Conservation (phyloP, 176 grass and related monocot genomes). For the Rhynchospora tenuis region DNA sequence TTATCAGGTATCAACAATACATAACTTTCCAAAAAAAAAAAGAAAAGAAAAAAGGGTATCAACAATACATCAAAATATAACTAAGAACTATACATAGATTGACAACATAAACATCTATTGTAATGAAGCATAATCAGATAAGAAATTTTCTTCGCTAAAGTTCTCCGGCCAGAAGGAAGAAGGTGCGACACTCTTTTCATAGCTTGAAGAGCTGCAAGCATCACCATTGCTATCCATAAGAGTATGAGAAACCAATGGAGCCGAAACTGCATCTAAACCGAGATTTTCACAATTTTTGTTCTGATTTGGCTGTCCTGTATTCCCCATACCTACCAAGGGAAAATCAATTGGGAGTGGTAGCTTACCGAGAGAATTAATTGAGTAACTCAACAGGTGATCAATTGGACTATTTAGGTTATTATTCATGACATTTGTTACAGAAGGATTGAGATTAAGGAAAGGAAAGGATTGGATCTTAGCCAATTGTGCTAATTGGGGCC, state of each 20-base stretch:
- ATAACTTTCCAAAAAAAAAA: too few species aligned
- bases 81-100: not conserved
- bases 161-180: conserved; percentile 25
- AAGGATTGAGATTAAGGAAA: not conserved
- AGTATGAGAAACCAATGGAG: not conserved
- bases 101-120: not conserved
- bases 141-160: conserved; percentile 12
- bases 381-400: not conserved
- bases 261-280: not conserved
- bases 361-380: not conserved
- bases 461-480: not conserved
- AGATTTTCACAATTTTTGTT: not conserved
- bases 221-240: conserved; percentile 8
- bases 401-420: not conserved
- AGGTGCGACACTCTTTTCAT: conserved; percentile 5
- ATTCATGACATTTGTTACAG: not conserved
- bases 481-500: not conserved
- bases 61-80: not conserved
- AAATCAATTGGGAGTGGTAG: not conserved
- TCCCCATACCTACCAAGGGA: not conserved
- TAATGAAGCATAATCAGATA: conserved; percentile 1
- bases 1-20: not conserved
- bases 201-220: conserved; percentile 23
- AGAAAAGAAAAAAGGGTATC: too few species aligned
- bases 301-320: not conserved